These are phyloP conservation scores for Aspergillus cristatus DNA, from an alignment of 495 filamentous ascomycete genomes.

Conservation along the genomic window DNA sequence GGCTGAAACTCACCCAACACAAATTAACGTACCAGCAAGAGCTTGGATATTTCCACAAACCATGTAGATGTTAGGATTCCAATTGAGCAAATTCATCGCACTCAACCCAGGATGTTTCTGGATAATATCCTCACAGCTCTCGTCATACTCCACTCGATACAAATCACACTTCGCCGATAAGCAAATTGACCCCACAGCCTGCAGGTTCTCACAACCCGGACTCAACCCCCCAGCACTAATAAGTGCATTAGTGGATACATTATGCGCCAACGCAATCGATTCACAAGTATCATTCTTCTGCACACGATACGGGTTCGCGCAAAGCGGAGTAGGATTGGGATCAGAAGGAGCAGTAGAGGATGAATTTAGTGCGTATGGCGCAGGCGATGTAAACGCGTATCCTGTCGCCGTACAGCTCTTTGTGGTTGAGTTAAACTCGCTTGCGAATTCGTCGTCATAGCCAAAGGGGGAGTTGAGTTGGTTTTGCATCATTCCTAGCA, in stretches of 20 bases:
- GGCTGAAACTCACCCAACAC: neutral
- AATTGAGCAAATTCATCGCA: neutral
- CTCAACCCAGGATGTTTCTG: neutral
- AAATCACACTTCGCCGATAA: neutral
- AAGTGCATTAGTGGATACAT: neutral
- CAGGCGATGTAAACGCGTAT: slow-evolving; percentile 7
- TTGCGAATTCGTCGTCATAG: slow-evolving; percentile 6
- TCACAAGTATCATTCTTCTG: slow-evolving; percentile 16
- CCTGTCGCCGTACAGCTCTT: slow-evolving; percentile 2
- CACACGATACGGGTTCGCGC: slow-evolving; percentile 7
- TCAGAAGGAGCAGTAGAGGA: slow-evolving; percentile 4
- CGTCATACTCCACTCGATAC: neutral
- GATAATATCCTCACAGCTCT: neutral
- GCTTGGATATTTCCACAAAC: neutral
- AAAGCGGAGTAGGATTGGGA: neutral
- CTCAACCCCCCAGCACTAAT: neutral
- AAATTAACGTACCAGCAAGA: neutral
- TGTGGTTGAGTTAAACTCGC: slow-evolving; percentile 4
- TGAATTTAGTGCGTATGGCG: slow-evolving; percentile 2
- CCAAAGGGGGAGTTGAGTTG: slow-evolving; percentile 8
- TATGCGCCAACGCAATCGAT: slow-evolving; percentile 4
- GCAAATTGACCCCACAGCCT: neutral
- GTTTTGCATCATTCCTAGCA: slow-evolving; percentile 4
- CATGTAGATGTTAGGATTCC: neutral
- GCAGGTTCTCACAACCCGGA: neutral